Percentiles rank a stretch among this genome's conserved stretches.
These are phyloP conservation scores for Neurospora sp. DNA, from an alignment of 495 filamentous ascomycete genomes.

Conservation along the genomic window DNA sequence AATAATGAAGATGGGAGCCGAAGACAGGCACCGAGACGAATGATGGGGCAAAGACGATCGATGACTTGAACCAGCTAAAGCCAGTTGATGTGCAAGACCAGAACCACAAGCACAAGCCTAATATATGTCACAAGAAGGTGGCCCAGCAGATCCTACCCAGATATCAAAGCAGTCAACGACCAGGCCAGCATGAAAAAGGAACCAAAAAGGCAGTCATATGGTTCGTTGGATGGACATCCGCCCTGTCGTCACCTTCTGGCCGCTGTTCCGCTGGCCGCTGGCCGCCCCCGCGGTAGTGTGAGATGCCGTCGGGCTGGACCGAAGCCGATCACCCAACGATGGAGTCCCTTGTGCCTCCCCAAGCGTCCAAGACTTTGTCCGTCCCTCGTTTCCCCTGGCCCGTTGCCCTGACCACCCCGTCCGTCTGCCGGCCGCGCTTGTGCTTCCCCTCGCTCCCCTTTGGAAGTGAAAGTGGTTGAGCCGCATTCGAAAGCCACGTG, in stretches of 20 bases:
- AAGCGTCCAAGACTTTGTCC: not conserved
- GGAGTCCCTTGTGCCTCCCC: not conserved
- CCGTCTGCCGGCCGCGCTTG: not conserved
- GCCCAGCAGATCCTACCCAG: not conserved
- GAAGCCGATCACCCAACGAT: not conserved
- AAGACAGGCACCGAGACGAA: not conserved
- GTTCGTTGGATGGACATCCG: not conserved
- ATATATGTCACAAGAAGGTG: not conserved
- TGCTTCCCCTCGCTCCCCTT: not conserved
- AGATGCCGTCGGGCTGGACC: not conserved
- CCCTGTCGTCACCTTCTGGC: not conserved
- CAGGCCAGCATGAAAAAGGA: not conserved
- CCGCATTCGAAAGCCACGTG: constrained; percentile 18
- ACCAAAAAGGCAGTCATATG: not conserved
- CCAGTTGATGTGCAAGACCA: not conserved
- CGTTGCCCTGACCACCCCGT: not conserved
- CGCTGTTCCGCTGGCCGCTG: not conserved
- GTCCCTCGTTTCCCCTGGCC: not conserved
- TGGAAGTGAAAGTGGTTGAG: constrained; percentile 8
- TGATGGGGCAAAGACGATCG: not conserved
- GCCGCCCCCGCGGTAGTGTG: not conserved
- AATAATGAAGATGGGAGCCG: not conserved
- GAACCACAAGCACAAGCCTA: not conserved
- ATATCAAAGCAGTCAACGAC: not conserved
- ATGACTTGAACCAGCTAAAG: not conserved